Evolutionary conservation across 2,329 filamentous ascomycete genomes (phyloP).

Genomic region (Daldinia sp.): DNA sequence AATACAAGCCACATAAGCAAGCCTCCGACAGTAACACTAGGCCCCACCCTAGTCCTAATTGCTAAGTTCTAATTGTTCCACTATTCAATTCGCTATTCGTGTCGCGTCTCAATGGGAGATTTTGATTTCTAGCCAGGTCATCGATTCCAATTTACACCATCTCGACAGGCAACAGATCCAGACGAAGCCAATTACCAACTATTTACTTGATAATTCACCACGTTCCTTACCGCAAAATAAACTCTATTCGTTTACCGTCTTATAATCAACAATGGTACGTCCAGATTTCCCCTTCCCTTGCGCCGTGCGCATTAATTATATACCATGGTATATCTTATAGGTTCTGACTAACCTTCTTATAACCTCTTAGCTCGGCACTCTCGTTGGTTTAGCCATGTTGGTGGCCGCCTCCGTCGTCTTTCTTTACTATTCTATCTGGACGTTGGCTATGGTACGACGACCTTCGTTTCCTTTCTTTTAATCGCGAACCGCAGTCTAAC

Average conservation of each 20-base stretch:
- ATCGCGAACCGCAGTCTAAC: constrained; percentile 14
- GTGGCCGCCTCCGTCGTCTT: constrained; percentile 71
- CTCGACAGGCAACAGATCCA: constrained; percentile 9
- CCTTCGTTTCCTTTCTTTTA: background rate
- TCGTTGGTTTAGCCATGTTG: constrained; percentile 73
- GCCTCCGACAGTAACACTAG: too few species aligned
- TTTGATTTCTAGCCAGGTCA: constrained; percentile 25
- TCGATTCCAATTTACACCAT: too few species aligned
- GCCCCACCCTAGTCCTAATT: background rate
- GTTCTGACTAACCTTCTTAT: constrained; percentile 25
- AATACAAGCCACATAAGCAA: constrained; percentile 16
- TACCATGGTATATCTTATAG: constrained; percentile 10
- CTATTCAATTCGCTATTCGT: constrained; percentile 18
- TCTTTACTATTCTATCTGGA: constrained; percentile 97
- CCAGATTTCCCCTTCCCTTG: background rate
- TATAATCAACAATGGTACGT: constrained; percentile 37
- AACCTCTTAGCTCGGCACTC: constrained; percentile 83
- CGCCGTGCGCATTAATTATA: background rate
- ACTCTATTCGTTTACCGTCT: constrained; percentile 22
- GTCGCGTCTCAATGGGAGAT: constrained; percentile 27
- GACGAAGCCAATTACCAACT: background rate
- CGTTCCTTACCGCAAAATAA: constrained; percentile 15
- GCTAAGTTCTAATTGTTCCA: constrained; percentile 2
- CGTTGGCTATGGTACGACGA: constrained; percentile 84
- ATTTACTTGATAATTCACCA: background rate